A percentile compares a stretch with the other conserved stretches of the same genome.
Evolutionary conservation across 208 protist genomes (phyloP).

Genomic region (Trypanosoma brucei): DNA sequence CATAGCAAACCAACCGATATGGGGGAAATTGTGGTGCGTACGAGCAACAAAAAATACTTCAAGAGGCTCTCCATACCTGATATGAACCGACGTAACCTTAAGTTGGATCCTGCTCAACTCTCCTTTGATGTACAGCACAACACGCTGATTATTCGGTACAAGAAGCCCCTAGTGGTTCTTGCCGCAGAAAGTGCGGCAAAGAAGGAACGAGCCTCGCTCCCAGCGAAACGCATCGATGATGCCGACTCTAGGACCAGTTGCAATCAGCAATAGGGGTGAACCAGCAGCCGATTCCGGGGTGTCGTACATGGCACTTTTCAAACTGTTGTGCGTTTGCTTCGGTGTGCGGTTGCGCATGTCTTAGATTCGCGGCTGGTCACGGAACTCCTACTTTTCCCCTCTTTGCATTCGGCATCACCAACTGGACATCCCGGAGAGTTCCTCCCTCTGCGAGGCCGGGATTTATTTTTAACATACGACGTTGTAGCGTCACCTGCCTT

Average conservation of each 20-base stretch:
- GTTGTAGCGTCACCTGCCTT: too few relatives aligned
- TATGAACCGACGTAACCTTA: conserved; percentile 54
- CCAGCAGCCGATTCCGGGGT: not conserved
- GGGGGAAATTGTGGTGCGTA: conserved; percentile 90
- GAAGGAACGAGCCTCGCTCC: conserved; percentile 71
- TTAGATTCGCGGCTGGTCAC: too few relatives aligned
- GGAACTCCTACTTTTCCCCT: too few relatives aligned
- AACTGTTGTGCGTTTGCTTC: not conserved
- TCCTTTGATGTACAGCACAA: conserved; percentile 87
- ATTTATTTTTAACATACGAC: too few relatives aligned
- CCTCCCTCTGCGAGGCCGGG: too few relatives aligned
- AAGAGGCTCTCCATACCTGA: conserved; percentile 88
- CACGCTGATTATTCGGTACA: conserved; percentile 91
- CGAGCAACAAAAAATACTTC: conserved; percentile 95
- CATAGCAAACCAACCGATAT: conserved; percentile 28
- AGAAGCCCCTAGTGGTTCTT: conserved; percentile 79
- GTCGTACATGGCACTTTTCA: too few relatives aligned
- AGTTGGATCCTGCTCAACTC: conserved; percentile 57
- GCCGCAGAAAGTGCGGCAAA: conserved; percentile 63
- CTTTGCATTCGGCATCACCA: too few relatives aligned
- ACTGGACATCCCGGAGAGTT: too few relatives aligned
- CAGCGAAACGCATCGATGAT: conserved; percentile 57
- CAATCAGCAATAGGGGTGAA: conserved; percentile 48
- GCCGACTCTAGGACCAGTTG: conserved; percentile 33
- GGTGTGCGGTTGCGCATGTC: not conserved